A percentile compares a stretch with the other conserved stretches of the same genome.
These are phyloP conservation scores for Stachybotrys echinatus DNA, from an alignment of 2,329 filamentous ascomycete species.

Conservation along the genomic window DNA sequence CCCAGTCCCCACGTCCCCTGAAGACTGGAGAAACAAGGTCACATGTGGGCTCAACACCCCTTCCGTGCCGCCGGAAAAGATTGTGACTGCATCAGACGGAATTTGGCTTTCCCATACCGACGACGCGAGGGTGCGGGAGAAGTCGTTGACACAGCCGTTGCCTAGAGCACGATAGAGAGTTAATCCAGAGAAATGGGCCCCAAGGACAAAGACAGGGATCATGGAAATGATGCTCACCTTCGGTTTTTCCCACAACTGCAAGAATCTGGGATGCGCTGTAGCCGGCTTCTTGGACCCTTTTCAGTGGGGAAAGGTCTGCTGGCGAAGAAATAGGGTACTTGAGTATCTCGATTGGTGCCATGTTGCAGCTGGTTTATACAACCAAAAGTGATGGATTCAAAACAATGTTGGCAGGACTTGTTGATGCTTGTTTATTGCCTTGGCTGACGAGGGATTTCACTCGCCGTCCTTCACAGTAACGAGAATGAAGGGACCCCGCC, in stretches of 20 bases:
- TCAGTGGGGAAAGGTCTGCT: constrained; percentile 3
- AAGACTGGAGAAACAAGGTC: constrained; percentile 4
- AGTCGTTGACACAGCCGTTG: constrained; percentile 7
- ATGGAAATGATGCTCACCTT: neutral
- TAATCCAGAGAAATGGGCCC: neutral
- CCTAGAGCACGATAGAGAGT: neutral
- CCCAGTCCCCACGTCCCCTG: neutral
- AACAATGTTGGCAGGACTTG: too few relatives aligned
- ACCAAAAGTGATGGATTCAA: neutral
- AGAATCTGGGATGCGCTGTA: constrained; percentile 4
- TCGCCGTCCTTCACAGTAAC: too few relatives aligned
- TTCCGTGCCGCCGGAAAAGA: constrained; percentile 6
- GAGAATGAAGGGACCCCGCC: too few relatives aligned
- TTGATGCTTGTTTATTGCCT: too few relatives aligned
- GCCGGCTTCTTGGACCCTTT: constrained; percentile 2
- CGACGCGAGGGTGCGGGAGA: constrained; percentile 5
- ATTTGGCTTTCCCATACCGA: constrained; percentile 5
- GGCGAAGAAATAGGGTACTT: constrained; percentile 5
- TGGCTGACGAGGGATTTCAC: too few relatives aligned
- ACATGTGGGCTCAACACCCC: constrained; percentile 6
- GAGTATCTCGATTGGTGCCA: constrained; percentile 5
- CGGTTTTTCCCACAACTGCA: constrained; percentile 6
- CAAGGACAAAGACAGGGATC: neutral
- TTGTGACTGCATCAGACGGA: constrained; percentile 5
- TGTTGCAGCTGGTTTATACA: neutral